phyloP scores from a whole-genome alignment of 495 filamentous ascomycete genomes.

The Penicillium robsamsonii region DNA sequence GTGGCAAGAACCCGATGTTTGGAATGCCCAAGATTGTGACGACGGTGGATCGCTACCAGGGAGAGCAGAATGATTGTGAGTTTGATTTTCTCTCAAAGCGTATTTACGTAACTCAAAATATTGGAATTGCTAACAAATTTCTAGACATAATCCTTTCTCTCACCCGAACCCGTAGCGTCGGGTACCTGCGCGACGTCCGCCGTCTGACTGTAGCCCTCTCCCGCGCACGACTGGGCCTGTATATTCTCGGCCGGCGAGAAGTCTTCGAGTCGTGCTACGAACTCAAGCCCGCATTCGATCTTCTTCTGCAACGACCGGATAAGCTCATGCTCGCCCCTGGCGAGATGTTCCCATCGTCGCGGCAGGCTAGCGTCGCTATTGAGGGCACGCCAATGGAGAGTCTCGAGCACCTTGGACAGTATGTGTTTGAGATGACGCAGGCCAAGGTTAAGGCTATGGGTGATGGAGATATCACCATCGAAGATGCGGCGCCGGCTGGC shows the following conservation, averaged over 20 bases:
- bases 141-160: constrained; percentile 90
- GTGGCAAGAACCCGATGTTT: constrained; percentile 78
- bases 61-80: constrained; percentile 98
- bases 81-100: constrained; percentile 17
- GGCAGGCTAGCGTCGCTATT: constrained; percentile 56
- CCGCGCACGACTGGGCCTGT: constrained; percentile 85
- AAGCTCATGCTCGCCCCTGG: constrained; percentile 77
- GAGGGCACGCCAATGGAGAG: constrained; percentile 73
- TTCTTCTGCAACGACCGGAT: constrained; percentile 66
- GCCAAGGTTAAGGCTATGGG: constrained; percentile 70
- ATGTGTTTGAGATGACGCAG: constrained; percentile 94
- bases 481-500: constrained; percentile 35
- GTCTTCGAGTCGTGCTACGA: constrained; percentile 90
- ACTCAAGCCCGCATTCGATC: constrained; percentile 78
- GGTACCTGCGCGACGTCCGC: constrained; percentile 90
- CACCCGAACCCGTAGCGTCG: constrained; percentile 82
- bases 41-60: constrained; percentile 98
- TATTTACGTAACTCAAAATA: not conserved
- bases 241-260: constrained; percentile 85
- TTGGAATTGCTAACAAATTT: constrained; percentile 3
- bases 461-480: constrained; percentile 35
- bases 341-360: constrained; percentile 77
- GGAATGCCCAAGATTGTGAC: constrained; percentile 86
- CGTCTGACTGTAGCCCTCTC: constrained; percentile 96
- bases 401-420: constrained; percentile 93